Evolutionary conservation across 768 basidiomycete species (phyloP), one percentile per base, ranked within the genome.

Genomic region (Cystofilobasidium macerans): DNA sequence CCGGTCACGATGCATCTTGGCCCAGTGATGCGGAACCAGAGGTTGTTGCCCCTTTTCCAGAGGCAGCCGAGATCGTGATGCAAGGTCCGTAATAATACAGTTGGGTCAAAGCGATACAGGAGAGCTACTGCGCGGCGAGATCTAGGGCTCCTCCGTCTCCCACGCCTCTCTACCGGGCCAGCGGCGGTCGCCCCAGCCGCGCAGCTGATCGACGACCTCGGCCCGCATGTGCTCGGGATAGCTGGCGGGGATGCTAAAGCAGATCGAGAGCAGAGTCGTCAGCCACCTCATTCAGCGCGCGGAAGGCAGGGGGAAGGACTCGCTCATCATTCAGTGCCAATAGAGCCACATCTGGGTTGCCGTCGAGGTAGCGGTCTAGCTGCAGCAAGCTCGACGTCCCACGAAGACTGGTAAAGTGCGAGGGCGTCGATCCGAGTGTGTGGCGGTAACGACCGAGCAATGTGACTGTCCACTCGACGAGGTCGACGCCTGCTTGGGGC

Each of bases 401-500:
- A 5, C 54, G 48, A 26, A 67, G 32, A 18, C 47, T 54, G 24
- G 59, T 67, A 54, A 67, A 67, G 32, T 56, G 51, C 1, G 65
- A 67, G 16, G 65, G 65, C 5, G 65, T 45, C 3, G 28, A 35
- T 30, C 56, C 65, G 36, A 67, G 38, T 30, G 54, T 12, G 58
- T 61, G 45, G 16, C 65, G 65, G 56, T 67, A 67, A 0, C 65
- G 47, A 22, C 51, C 65, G 51, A 67, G 56, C n/a, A 67, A 54
- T 24, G n/a, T 16, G 36, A 61, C 33, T n/a, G 53, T 43, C 51
- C 47, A 67, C 36, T 36, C n/a, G 14, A 18, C 51, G 0, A 67
- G 48, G 35, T 67, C 53, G 28, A 67, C 65, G 24, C 65, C 58
- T 16, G 51, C 20, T 6, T 2, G 9, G 3, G 57, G 45, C 30